Percentiles rank a stretch among this genome's conserved stretches.
Evolutionary conservation across 805 yeast species (phyloP).

Genomic region (Kodamaea nitidulidarum): DNA sequence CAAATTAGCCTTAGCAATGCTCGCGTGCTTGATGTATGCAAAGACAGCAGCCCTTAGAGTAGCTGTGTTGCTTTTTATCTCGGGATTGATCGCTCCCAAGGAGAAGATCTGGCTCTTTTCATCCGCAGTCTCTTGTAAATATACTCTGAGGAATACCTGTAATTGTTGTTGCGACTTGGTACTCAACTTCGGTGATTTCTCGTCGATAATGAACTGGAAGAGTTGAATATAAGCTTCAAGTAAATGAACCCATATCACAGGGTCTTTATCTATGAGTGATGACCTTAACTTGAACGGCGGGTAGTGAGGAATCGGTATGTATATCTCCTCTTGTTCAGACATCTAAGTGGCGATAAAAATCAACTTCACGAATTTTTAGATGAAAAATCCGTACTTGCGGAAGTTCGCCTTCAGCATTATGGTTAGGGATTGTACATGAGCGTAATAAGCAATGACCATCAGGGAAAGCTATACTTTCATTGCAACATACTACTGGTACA

Average conservation of each 20-base stretch:
- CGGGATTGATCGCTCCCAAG: constrained; percentile 69
- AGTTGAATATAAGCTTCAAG: constrained; percentile 58
- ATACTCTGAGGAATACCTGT: constrained; percentile 52
- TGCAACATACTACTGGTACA: too few relatives aligned
- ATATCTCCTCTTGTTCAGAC: constrained; percentile 1
- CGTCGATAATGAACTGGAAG: constrained; percentile 44
- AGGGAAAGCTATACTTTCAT: too few relatives aligned
- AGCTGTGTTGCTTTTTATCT: constrained; percentile 52
- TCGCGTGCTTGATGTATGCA: constrained; percentile 46
- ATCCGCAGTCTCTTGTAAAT: constrained; percentile 55
- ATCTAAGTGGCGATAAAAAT: neutral
- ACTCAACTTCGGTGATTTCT: constrained; percentile 33
- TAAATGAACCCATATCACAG: constrained; percentile 76
- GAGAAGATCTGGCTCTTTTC: constrained; percentile 62
- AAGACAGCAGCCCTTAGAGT: constrained; percentile 48
- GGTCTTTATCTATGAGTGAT: constrained; percentile 76
- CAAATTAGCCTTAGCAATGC: constrained; percentile 54
- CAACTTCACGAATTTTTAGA: neutral
- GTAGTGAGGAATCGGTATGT: constrained; percentile 61
- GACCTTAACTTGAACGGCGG: constrained; percentile 76
- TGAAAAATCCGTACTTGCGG: neutral
- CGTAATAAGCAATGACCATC: too few relatives aligned
- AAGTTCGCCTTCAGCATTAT: neutral
- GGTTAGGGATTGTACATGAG: too few relatives aligned
- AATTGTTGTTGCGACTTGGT: constrained; percentile 57